Conservation (phyloP, 768 basidiomycete genomes). For the Leccinum longicurvipes region DNA sequence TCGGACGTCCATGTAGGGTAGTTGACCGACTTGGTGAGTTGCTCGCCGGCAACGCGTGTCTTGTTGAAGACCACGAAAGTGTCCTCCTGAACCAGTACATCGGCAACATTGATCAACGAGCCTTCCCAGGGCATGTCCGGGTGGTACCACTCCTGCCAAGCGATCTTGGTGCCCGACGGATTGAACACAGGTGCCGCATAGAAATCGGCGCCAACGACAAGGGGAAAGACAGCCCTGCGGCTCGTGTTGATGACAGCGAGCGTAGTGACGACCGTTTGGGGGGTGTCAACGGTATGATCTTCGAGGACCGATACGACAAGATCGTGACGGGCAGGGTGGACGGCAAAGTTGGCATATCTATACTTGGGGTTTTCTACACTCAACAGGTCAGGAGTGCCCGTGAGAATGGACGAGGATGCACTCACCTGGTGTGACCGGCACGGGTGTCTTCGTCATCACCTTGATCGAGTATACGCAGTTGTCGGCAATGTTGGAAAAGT, state of each 20-base stretch:
- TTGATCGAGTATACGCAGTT: conserved; percentile 49
- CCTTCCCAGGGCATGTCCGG: conserved; percentile 77
- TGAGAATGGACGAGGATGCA: conserved; percentile 3
- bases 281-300: conserved; percentile 55
- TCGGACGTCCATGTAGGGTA: conserved; percentile 62
- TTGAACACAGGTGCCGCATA: conserved; percentile 62
- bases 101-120: conserved; percentile 49
- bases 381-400: not conserved
- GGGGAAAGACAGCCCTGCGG: conserved; percentile 40
- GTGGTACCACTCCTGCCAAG: conserved; percentile 67
- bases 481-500: conserved; percentile 58
- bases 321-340: conserved; percentile 51
- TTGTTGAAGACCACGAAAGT: conserved; percentile 36
- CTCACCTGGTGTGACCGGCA: conserved; percentile 61
- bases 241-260: conserved; percentile 55
- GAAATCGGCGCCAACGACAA: conserved; percentile 66
- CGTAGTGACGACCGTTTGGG: conserved; percentile 42
- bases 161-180: conserved; percentile 53
- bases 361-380: conserved; percentile 26
- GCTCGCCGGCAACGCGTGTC: conserved; percentile 50
- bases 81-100: conserved; percentile 34
- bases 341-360: conserved; percentile 62
- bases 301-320: conserved; percentile 64
- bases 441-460: conserved; percentile 26
- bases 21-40: conserved; percentile 46